phyloP scores from a whole-genome alignment of 495 filamentous ascomycete genomes.

The Penicillium egyptiacum region DNA sequence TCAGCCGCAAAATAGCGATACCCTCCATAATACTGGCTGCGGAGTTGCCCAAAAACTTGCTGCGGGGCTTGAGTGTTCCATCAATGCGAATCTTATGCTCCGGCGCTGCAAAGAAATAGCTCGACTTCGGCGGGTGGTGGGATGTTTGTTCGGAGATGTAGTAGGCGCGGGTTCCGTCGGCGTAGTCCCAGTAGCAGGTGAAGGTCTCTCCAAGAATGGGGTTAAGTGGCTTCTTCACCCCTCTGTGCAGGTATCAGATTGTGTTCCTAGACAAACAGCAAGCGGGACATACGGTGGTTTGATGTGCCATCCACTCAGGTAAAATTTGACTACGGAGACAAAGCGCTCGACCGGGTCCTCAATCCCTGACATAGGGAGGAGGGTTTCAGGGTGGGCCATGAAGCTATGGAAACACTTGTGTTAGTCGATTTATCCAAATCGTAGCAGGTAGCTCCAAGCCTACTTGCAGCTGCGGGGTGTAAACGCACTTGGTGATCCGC shows the following conservation, averaged over 20 bases:
- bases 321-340: constrained; percentile 94
- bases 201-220: constrained; percentile 94
- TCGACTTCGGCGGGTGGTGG: constrained; percentile 97
- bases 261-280: neutral
- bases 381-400: constrained; percentile 97
- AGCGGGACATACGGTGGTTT: constrained; percentile 79
- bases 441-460: neutral
- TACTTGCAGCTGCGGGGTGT: neutral
- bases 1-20: constrained; percentile 78
- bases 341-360: constrained; percentile 92
- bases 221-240: constrained; percentile 98
- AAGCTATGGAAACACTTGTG: constrained; percentile 58
- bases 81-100: constrained; percentile 94
- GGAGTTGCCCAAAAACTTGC: constrained; percentile 94
- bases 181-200: constrained; percentile 94
- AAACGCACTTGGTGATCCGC: constrained; percentile 88
- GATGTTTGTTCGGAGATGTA: constrained; percentile 96
- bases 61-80: constrained; percentile 92
- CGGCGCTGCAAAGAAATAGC: constrained; percentile 98
- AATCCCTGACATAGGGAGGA: constrained; percentile 81
- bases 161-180: constrained; percentile 81
- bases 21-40: constrained; percentile 99
- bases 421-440: neutral
- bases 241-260: constrained; percentile 50
- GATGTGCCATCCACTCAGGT: constrained; percentile 98